Percentiles rank a stretch among this genome's conserved stretches.
These are phyloP conservation scores for Apiosordaria backusii DNA, from an alignment of 495 filamentous ascomycete genomes.

Conservation along the genomic window DNA sequence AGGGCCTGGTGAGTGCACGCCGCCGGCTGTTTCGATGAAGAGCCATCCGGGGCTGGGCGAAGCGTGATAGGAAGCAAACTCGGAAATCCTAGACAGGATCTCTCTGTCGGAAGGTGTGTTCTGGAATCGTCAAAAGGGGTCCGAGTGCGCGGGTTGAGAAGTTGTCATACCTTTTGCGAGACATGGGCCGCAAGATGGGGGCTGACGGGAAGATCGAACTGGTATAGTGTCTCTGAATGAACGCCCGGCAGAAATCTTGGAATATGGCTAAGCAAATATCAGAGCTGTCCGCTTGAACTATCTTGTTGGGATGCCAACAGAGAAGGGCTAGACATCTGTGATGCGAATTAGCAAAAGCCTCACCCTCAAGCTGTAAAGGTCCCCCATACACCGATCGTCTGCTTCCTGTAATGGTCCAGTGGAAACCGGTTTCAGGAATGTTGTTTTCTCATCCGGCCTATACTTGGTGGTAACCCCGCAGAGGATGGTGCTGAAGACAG, in stretches of 20 bases:
- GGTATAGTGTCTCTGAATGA: slow-evolving; percentile 52
- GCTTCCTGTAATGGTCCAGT: slow-evolving; percentile 65
- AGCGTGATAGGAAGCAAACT: slow-evolving; percentile 42
- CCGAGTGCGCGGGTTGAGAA: slow-evolving; percentile 16
- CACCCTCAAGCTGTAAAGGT: neutral
- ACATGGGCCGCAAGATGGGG: slow-evolving; percentile 63
- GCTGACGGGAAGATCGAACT: slow-evolving; percentile 68
- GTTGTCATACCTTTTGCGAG: slow-evolving; percentile 33
- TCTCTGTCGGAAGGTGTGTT: slow-evolving; percentile 47
- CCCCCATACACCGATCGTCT: slow-evolving; percentile 56
- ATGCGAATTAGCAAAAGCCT: neutral
- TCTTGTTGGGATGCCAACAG: too few relatives aligned
- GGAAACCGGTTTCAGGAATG: slow-evolving; percentile 73
- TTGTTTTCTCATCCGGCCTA: slow-evolving; percentile 46
- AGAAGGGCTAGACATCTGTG: slow-evolving; percentile 1
- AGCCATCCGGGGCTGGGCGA: slow-evolving; percentile 41
- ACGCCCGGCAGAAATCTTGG: slow-evolving; percentile 50
- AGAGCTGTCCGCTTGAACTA: too few relatives aligned
- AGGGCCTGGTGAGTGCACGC: slow-evolving; percentile 69
- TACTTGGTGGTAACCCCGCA: slow-evolving; percentile 52
- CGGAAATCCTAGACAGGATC: slow-evolving; percentile 46
- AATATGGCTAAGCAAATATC: slow-evolving; percentile 51
- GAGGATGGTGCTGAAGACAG: slow-evolving; percentile 66
- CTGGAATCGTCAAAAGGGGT: slow-evolving; percentile 7
- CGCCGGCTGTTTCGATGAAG: slow-evolving; percentile 74